Conservation (phyloP, 306 rosid species). For the Prunus davidiana region DNA sequence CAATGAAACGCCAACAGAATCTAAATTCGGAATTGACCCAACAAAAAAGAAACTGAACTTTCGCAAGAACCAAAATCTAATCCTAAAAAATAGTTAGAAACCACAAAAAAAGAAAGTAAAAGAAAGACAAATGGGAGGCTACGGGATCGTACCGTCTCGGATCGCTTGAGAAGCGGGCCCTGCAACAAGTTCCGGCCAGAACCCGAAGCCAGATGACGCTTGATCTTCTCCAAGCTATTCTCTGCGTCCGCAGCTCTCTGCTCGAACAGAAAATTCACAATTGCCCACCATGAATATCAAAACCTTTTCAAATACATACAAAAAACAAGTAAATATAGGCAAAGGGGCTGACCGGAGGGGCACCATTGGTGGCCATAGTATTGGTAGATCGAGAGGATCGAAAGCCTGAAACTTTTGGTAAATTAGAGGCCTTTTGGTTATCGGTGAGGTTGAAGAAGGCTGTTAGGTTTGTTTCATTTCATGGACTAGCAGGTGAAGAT, state of each 20-base stretch:
- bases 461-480: constrained; percentile 26
- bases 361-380: constrained; percentile 72
- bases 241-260: constrained; percentile 74
- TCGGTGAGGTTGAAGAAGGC: constrained; percentile 9
- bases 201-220: constrained; percentile 90
- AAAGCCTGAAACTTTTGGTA: neutral
- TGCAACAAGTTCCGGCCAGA: constrained; percentile 87
- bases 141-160: constrained; percentile 70
- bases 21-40: neutral
- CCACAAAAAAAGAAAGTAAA: neutral
- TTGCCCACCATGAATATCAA: neutral
- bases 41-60: neutral
- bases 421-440: neutral
- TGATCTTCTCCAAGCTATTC: constrained; percentile 95
- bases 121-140: neutral
- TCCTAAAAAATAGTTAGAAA: neutral
- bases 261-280: constrained; percentile 14
- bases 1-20: neutral
- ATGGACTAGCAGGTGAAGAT: constrained; percentile 30
- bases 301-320: neutral
- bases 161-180: constrained; percentile 98
- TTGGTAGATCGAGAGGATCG: constrained; percentile 37
- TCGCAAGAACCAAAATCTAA: neutral
- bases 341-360: constrained; percentile 51
- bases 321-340: constrained; percentile 4